phyloP scores from a whole-genome alignment of 2,329 filamentous ascomycete genomes.

The Allantophomopsis cytisporea region DNA sequence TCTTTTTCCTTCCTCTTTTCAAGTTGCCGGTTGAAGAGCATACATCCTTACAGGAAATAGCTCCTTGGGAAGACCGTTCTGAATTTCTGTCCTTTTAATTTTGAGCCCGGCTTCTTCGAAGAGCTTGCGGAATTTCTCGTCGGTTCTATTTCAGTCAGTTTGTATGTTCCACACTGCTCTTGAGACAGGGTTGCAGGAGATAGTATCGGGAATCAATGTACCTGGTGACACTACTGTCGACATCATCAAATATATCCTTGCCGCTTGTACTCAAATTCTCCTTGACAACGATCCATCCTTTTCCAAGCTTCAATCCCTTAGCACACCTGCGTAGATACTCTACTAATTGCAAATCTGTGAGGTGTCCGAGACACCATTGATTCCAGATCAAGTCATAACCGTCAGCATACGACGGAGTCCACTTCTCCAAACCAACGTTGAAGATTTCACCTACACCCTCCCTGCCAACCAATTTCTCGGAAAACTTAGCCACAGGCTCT shows the following conservation, averaged over 20 bases:
- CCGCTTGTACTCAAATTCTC: slow-evolving; percentile 57
- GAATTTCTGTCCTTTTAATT: slow-evolving; percentile 57
- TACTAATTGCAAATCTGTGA: slow-evolving; percentile 62
- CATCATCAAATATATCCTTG: slow-evolving; percentile 59
- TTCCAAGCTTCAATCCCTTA: slow-evolving; percentile 30
- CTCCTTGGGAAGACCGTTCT: slow-evolving; percentile 48
- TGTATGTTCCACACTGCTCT: not conserved
- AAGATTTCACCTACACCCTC: slow-evolving; percentile 49
- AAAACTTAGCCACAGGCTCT: slow-evolving; percentile 77
- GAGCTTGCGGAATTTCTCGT: slow-evolving; percentile 55
- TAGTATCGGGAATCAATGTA: slow-evolving; percentile 14
- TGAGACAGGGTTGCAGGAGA: slow-evolving; percentile 1
- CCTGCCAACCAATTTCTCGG: slow-evolving; percentile 40
- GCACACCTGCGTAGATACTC: slow-evolving; percentile 51
- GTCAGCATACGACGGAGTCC: slow-evolving; percentile 32
- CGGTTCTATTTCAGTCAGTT: slow-evolving; percentile 32
- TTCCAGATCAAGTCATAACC: slow-evolving; percentile 76
- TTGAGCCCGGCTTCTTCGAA: slow-evolving; percentile 58
- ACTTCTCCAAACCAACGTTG: slow-evolving; percentile 63
- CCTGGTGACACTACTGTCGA: slow-evolving; percentile 67
- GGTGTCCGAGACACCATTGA: slow-evolving; percentile 81
- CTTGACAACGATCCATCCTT: slow-evolving; percentile 56
- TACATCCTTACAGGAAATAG: slow-evolving; percentile 68
- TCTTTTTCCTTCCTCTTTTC: too few relatives aligned
- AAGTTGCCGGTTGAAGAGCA: slow-evolving; percentile 34